Percentiles rank a stretch among this genome's conserved stretches.
Evolutionary conservation across 441 rosid genomes (phyloP).

Genomic region (Adansonia grandidieri): DNA sequence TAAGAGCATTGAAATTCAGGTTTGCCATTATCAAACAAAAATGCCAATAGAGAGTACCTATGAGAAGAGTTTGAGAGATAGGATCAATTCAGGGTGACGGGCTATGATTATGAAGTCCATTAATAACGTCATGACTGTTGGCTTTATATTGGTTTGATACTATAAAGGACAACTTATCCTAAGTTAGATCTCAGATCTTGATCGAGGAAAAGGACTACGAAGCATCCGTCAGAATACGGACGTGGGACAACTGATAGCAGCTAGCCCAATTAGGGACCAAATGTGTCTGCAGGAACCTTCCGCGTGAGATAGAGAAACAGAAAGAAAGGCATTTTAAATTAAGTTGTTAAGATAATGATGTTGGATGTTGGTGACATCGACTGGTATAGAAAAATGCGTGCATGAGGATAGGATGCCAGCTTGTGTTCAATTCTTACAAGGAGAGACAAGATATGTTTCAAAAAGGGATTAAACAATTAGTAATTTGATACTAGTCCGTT

Average conservation of each 20-base stretch:
- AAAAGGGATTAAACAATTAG: background rate
- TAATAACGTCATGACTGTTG: background rate
- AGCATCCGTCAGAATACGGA: conserved; percentile 30
- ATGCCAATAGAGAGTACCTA: background rate
- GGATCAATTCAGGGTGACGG: background rate
- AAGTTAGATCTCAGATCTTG: conserved; percentile 30
- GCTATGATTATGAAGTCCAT: background rate
- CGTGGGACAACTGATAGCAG: conserved; percentile 17
- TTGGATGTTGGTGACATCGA: conserved; percentile 26
- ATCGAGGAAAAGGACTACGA: conserved; percentile 30
- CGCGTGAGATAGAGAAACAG: background rate
- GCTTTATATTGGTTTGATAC: conserved; percentile 14
- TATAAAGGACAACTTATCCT: conserved; percentile 4
- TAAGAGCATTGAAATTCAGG: conserved; percentile 54
- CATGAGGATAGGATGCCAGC: conserved; percentile 40
- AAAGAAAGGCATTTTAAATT: background rate
- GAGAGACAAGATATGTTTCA: conserved; percentile 21
- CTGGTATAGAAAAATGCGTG: conserved; percentile 31
- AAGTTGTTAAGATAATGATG: conserved; percentile 22
- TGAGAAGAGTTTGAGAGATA: background rate
- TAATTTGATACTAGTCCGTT: too few relatives aligned
- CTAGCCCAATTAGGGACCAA: conserved; percentile 1
- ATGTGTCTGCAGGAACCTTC: conserved; percentile 31
- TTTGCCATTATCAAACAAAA: conserved; percentile 38
- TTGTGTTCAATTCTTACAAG: conserved; percentile 16